A percentile compares a stretch with the other conserved stretches of the same genome.
Evolutionary conservation across 306 rosid genomes (phyloP).

Genomic region (Inga oerstediana): DNA sequence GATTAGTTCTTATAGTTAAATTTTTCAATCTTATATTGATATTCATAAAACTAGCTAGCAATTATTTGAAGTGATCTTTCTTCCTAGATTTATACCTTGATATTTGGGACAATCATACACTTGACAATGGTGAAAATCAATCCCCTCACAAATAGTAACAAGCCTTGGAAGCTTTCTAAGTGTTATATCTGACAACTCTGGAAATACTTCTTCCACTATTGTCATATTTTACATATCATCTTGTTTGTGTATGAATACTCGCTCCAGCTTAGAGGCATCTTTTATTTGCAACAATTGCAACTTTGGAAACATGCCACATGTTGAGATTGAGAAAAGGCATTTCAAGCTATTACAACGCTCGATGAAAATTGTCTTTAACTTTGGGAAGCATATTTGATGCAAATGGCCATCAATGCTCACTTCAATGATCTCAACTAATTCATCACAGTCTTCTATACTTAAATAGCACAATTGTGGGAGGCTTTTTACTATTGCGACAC

Average conservation of each 20-base stretch:
- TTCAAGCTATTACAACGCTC: background rate
- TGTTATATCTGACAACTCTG: background rate
- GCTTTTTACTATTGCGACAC: background rate
- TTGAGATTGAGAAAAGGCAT: background rate
- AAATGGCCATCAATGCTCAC: background rate
- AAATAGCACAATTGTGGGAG: background rate
- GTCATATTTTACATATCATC: background rate
- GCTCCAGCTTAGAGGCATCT: background rate
- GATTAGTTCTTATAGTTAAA: too few relatives aligned
- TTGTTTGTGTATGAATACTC: background rate
- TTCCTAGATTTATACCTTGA: too few relatives aligned
- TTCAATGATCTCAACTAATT: background rate
- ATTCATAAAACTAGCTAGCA: too few relatives aligned
- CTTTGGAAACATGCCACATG: background rate
- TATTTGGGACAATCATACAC: background rate
- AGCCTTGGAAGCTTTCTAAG: background rate
- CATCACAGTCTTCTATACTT: background rate
- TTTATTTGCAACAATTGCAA: fast-evolving
- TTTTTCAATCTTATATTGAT: too few relatives aligned
- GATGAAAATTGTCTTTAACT: fast-evolving
- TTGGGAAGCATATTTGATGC: background rate
- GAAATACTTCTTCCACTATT: background rate
- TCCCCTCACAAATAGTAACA: background rate
- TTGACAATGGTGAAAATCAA: background rate
- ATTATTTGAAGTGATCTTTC: too few relatives aligned